Base-by-base conservation (phyloP, 1,284 basidiomycete genomes). In the Pterulicium gracile region DNA sequence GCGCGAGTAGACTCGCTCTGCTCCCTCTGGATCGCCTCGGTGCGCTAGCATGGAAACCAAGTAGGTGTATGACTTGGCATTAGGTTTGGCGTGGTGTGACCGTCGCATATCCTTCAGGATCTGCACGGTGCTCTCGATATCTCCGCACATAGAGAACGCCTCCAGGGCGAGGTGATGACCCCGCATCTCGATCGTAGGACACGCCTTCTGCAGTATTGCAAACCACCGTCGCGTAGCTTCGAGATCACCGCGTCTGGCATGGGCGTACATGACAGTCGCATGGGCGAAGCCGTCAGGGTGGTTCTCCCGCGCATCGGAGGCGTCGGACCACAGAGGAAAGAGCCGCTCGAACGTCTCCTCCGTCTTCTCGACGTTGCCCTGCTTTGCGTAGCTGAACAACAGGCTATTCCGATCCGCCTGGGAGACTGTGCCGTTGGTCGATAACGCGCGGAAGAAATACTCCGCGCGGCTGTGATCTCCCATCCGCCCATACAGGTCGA, bases 41-140 rank as follows among this genome's bases (percentile, higher is more conserved):
- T 72, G 66, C 2, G 82, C 79, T 40, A 92, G 79, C 45, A 82
- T 67, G 13, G 77, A 66, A 53, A 96, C 75, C 46, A 94, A 66
- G 5, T 72, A 75, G 19, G 81, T 85, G 61, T 87, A 95, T 5
- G 79, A 70, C 44, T 72, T 64, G 3, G 55, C 56, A 46, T 75
- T 70, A 0, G 82, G 82, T 24, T 55, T 44, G 14, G 81, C 51
- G 2, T 71, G 67, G 2, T 10, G 19, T 10, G 66, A 61, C 1
- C 58, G 53, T 24, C 74, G 70, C 77, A 94, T 83, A 55, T 81
- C 71, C 21, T 79, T 64, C 50, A 91, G 70, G 3, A 88, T 60
- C 3, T 62, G 54, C 3, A 72, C 61, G n/a, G 86, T 72, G 4
- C 73, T 64, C 12, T 71, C 61, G 13, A 81, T 52, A 49, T 88